Evolutionary conservation across 768 basidiomycete species (phyloP).

Genomic region (Pleurotus pulmonarius): DNA sequence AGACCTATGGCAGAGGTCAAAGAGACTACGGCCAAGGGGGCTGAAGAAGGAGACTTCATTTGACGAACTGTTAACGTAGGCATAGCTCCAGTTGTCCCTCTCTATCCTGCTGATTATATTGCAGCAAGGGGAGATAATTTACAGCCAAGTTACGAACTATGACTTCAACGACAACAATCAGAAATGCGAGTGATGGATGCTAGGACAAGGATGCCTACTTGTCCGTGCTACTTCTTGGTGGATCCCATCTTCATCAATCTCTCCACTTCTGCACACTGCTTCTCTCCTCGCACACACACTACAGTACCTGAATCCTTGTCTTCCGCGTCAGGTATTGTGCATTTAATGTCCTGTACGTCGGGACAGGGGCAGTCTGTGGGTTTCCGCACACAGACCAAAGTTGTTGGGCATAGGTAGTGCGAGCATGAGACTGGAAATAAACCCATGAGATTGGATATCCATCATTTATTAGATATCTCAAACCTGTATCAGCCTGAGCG

Average conservation of each 20-base stretch:
- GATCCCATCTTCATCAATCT: slow-evolving; percentile 40
- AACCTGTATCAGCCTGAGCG: slow-evolving; percentile 63
- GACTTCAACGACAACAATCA: no score
- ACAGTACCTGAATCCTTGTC: slow-evolving; percentile 55
- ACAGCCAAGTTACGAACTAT: no score
- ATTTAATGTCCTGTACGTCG: slow-evolving; percentile 71
- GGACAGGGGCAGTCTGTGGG: slow-evolving; percentile 79
- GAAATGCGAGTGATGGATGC: no score
- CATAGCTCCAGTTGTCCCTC: no score
- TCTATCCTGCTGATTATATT: no score
- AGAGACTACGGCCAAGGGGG: not conserved
- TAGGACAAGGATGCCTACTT: not conserved
- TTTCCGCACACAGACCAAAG: slow-evolving; percentile 61
- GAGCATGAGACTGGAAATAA: slow-evolving; percentile 62
- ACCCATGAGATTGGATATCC: not conserved
- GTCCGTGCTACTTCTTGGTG: slow-evolving; percentile 25
- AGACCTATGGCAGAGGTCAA: slow-evolving; percentile 7
- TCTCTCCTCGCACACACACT: slow-evolving; percentile 63
- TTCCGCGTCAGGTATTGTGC: slow-evolving; percentile 61
- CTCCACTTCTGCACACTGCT: slow-evolving; percentile 62
- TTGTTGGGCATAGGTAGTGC: slow-evolving; percentile 71
- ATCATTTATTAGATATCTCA: not conserved
- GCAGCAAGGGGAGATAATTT: no score
- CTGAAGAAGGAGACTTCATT: no score
- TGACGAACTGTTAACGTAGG: no score